phyloP scores from a whole-genome alignment of 768 basidiomycete genomes.

The Podaxis pistillaris region DNA sequence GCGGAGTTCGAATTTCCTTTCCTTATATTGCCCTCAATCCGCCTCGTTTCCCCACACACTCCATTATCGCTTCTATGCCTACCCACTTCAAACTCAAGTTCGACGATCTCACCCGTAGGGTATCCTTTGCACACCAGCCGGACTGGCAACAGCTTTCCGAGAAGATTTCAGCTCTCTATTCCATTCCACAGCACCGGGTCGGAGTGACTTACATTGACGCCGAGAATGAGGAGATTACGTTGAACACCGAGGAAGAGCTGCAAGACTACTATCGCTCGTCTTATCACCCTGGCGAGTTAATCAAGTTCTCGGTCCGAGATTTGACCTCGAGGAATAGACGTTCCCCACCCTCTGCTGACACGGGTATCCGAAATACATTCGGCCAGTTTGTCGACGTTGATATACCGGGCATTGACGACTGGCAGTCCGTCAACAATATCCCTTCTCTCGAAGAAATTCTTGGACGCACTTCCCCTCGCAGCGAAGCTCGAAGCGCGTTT shows the following conservation, averaged over 20 bases:
- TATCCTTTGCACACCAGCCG: slow-evolving; percentile 50
- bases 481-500: slow-evolving; percentile 6
- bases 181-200: slow-evolving; percentile 55
- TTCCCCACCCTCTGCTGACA: slow-evolving; percentile 26
- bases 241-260: slow-evolving; percentile 77
- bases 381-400: slow-evolving; percentile 49
- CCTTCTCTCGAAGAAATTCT: slow-evolving; percentile 39
- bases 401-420: slow-evolving; percentile 40
- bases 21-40: slow-evolving; percentile 15
- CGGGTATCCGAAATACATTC: slow-evolving; percentile 57
- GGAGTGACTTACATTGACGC: slow-evolving; percentile 71
- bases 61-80: slow-evolving; percentile 35
- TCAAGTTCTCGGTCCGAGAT: slow-evolving; percentile 68
- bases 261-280: slow-evolving; percentile 59
- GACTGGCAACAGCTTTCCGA: slow-evolving; percentile 56
- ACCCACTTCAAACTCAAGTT: slow-evolving; percentile 67
- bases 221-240: slow-evolving; percentile 75
- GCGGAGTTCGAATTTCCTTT: slow-evolving; percentile 43
- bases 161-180: slow-evolving; percentile 50
- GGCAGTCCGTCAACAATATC: slow-evolving; percentile 53
- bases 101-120: slow-evolving; percentile 58
- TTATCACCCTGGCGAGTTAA: slow-evolving; percentile 27
- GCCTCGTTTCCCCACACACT: slow-evolving; percentile 8
- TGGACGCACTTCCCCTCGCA: slow-evolving; percentile 7
- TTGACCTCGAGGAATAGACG: slow-evolving; percentile 39